Base-by-base conservation (phyloP, 257 asterid genomes). In the Cinchona pubescens region DNA sequence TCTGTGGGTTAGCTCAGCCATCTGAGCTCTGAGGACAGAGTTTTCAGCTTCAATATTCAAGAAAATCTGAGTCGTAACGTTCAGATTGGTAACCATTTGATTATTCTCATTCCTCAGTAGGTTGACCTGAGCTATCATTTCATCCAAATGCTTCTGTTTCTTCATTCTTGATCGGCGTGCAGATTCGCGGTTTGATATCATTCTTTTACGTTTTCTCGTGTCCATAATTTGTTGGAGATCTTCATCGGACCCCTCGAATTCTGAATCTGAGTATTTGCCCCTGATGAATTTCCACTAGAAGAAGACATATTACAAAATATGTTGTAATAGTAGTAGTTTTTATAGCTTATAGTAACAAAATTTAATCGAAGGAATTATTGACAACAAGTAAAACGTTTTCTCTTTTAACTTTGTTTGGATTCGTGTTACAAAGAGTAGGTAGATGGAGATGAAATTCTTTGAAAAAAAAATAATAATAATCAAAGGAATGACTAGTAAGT, bases 121-220 rank as follows among this genome's bases (percentile, higher is more conserved):
- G 55, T 51, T 69, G 34, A 69, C 64, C 67, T 63, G 84, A 27
- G 59, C 27, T 48, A 60, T 67, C 69, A 85, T 45, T 13, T 82
- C 85, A 70, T 77, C 83, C 65, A 45, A 21, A n/a, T 74, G 81
- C 67, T 79, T 34, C 78, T 82, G 86, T 59, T 85, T 85, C 53
- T 32, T 82, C 84, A 82, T 77, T 77, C 88, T 76, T 25, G 88
- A 85, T 8, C 86, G 21, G 25, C 82, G 34, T 2, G 85, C 85
- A 3, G 88, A 85, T 78, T 80, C 83, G 0, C 82, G 76, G 32
- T 85, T 85, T 23, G 86, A 85, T 80, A 80, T 66, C 85, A 82
- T 78, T 61, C 85, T 51, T 60, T 82, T 80, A 0, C 83, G 75
- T 72, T 78, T 82, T 71, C 83, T 77, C 7, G 34, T 53, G 56